Evolutionary conservation across 2,329 filamentous ascomycete species (phyloP).

Genomic region (Amauroascus verrucosus): DNA sequence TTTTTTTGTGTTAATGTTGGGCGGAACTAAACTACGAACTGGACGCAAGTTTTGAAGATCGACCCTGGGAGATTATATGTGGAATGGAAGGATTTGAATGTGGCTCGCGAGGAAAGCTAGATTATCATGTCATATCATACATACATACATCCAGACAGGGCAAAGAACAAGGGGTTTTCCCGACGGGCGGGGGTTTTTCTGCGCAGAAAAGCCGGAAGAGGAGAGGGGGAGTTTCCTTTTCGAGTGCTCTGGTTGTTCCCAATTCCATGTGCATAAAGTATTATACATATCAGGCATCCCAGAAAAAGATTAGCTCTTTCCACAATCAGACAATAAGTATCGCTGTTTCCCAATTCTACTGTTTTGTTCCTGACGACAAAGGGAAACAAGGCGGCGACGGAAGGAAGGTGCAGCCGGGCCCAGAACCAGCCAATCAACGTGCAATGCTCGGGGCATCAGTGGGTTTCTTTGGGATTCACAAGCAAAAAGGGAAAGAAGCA

Average conservation of each 20-base stretch:
- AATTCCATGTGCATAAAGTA: not conserved
- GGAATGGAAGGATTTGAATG: not conserved
- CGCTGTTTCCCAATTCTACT: too few relatives aligned
- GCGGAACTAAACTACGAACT: not conserved
- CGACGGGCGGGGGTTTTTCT: not conserved
- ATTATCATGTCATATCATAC: not conserved
- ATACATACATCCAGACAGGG: not conserved
- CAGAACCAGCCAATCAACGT: conserved; percentile 1
- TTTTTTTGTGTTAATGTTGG: too few relatives aligned
- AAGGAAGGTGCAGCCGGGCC: conserved; percentile 2
- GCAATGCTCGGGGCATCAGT: not conserved
- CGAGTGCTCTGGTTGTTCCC: not conserved
- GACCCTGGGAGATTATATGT: not conserved
- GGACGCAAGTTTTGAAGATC: not conserved
- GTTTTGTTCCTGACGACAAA: not conserved
- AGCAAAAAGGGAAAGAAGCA: not conserved
- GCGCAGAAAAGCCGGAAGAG: not conserved
- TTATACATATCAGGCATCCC: not conserved
- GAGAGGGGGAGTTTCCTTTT: not conserved
- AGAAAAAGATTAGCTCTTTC: not conserved
- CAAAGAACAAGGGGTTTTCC: not conserved
- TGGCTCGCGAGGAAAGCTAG: not conserved
- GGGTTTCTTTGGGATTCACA: not conserved
- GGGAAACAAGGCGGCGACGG: too few relatives aligned
- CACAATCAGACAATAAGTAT: not conserved